Conservation (phyloP, 2,329 filamentous ascomycete species). For the Amauroascus verrucosus region DNA sequence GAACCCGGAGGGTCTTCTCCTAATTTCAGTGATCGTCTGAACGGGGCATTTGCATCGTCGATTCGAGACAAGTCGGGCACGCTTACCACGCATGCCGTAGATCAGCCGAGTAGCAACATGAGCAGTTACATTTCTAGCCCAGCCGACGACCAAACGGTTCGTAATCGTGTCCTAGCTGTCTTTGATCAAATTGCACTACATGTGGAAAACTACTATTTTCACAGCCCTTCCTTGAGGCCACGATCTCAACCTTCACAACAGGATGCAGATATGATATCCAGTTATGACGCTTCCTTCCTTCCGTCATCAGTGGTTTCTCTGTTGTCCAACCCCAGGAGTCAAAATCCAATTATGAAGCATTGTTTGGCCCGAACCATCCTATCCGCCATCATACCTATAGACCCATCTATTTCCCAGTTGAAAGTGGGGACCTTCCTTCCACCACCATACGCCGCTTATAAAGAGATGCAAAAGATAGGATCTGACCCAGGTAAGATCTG, state of each 20-base stretch:
- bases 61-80: not conserved
- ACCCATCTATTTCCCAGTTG: not conserved
- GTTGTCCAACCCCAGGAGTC: slow-evolving; percentile 12
- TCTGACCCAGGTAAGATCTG: slow-evolving; percentile 11
- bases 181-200: slow-evolving; percentile 29
- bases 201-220: slow-evolving; percentile 30
- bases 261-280: slow-evolving; percentile 7
- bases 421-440: slow-evolving; percentile 13
- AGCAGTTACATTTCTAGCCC: slow-evolving; percentile 21
- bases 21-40: not conserved
- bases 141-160: slow-evolving; percentile 25
- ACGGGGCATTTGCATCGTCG: not conserved
- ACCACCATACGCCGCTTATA: not conserved
- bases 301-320: slow-evolving; percentile 15
- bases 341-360: slow-evolving; percentile 20
- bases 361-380: slow-evolving; percentile 18
- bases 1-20: not conserved
- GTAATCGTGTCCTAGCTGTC: slow-evolving; percentile 21
- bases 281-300: slow-evolving; percentile 20
- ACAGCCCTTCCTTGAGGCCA: not conserved
- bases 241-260: not conserved
- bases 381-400: slow-evolving; percentile 16
- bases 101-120: slow-evolving; percentile 8
- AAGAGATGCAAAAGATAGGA: not conserved
- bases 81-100: not conserved